These are phyloP conservation scores for Penicillium sp. DNA, from an alignment of 2,329 filamentous ascomycete species.

Conservation along the genomic window DNA sequence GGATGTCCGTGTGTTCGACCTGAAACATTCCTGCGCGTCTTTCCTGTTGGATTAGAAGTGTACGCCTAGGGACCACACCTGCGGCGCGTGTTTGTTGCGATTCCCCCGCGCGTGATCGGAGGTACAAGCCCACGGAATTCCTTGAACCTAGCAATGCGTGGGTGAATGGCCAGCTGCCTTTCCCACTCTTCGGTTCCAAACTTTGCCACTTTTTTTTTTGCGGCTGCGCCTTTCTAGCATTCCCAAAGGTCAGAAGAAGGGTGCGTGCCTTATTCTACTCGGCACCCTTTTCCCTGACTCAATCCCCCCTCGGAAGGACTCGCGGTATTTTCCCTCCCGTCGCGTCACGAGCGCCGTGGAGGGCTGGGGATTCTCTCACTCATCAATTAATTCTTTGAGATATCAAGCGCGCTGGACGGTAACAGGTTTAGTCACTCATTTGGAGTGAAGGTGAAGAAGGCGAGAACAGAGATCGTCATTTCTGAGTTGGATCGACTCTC, in stretches of 20 bases:
- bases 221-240: constrained; percentile 24
- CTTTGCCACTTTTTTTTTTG: not conserved
- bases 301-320: not conserved
- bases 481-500: constrained; percentile 4
- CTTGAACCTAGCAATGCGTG: constrained; percentile 23
- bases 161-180: constrained; percentile 26
- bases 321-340: constrained; percentile 7
- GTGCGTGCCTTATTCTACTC: not conserved
- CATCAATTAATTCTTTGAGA: not conserved
- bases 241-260: constrained; percentile 25
- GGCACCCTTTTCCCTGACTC: constrained; percentile 11
- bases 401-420: not conserved
- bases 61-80: not conserved
- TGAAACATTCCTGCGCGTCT: constrained; percentile 33
- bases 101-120: constrained; percentile 16
- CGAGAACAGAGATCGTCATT: not conserved
- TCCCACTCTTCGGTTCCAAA: not conserved
- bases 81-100: constrained; percentile 1
- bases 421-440: not conserved
- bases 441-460: not conserved
- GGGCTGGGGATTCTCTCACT: not conserved
- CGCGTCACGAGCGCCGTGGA: constrained; percentile 9
- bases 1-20: constrained; percentile 24
- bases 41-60: not conserved
- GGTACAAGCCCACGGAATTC: constrained; percentile 15